phyloP scores from a whole-genome alignment of 139 green algal species.

The Deuterostichococcus epilithicus region DNA sequence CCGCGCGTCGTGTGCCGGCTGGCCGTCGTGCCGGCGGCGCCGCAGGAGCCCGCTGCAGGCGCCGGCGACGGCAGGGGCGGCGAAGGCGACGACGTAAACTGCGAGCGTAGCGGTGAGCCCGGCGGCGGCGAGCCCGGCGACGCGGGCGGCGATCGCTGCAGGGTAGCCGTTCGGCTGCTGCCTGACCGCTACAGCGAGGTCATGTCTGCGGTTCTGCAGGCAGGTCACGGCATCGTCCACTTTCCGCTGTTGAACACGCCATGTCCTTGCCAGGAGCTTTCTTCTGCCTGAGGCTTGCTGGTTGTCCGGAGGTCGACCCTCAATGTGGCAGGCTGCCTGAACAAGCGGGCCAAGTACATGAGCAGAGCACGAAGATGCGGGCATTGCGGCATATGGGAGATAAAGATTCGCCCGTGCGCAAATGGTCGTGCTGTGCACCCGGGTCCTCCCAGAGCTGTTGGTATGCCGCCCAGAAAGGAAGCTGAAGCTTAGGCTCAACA shows the following conservation, averaged over 20 bases:
- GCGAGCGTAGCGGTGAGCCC: neutral
- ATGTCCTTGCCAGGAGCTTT: neutral
- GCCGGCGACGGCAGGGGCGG: neutral
- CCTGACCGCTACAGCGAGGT: constrained; percentile 25
- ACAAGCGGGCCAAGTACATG: too few relatives aligned
- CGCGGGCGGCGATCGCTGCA: too few relatives aligned
- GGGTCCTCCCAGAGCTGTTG: too few relatives aligned
- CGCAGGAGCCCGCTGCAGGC: too few relatives aligned
- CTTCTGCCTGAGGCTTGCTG: neutral
- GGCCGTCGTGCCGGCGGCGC: neutral
- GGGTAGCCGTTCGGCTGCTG: constrained; percentile 10
- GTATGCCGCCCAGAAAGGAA: too few relatives aligned
- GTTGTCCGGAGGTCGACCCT: neutral
- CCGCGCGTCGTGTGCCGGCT: constrained; percentile 2
- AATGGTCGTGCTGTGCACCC: too few relatives aligned
- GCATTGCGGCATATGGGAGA: neutral
- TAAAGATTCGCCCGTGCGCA: too few relatives aligned
- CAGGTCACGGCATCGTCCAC: neutral
- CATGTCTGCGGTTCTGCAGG: constrained; percentile 11
- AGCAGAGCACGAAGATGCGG: neutral
- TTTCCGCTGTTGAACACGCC: neutral
- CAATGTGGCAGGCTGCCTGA: too few relatives aligned
- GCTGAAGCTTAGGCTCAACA: neutral
- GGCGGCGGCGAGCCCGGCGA: neutral
- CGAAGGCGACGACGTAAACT: too few relatives aligned